Evolutionary conservation across 1,284 basidiomycete genomes (phyloP), one percentile per base, ranked within the genome.

Genomic region (Inonotus obliquus): DNA sequence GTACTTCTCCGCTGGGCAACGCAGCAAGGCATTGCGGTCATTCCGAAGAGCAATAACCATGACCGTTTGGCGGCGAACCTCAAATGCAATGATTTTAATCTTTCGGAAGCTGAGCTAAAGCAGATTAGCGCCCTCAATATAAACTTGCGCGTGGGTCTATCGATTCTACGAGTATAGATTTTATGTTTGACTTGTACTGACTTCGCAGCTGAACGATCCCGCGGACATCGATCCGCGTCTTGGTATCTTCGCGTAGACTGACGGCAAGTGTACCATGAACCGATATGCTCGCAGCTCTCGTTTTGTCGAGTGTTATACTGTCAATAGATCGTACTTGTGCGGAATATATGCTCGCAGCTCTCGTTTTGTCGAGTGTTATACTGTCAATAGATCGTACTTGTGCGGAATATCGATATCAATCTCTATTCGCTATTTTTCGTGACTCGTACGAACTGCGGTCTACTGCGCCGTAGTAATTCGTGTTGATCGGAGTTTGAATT

Each of bases 1-100:
- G 79, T 92, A 38, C 75, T 92, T 38, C 81, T 93, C 62, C 84
- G 89, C 66, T 92, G 90, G 90, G 84, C 88, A 6, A 86, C 87
- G 17, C 87, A 92, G 70, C 84, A 83, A 39, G 85, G 83, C 6
- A 79, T 93, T 63, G 88, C 87, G 44, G 88, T 94, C 53, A 84
- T 94, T 65, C 92, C 92, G 54, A 91, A 91, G 78, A 84, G 79
- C 62, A 91, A 84, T 74, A 73, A 79, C 68, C 63, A 71, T 11
- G 67, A 74, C 4, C 83, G 87, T 62, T 71, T 91, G 53, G 67
- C 73, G 14, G 73, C 85, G 70, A 94, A 94, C 75, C 70, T 92
- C 63, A 74, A 75, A 44, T 80, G 78, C 69, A 74, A 77, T 61
- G 72, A 73, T 35, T 91, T 92, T 66, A 75, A 85, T 65, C 76